Evolutionary conservation across 1,284 basidiomycete species (phyloP).

Genomic region (Puccinia sorghi): DNA sequence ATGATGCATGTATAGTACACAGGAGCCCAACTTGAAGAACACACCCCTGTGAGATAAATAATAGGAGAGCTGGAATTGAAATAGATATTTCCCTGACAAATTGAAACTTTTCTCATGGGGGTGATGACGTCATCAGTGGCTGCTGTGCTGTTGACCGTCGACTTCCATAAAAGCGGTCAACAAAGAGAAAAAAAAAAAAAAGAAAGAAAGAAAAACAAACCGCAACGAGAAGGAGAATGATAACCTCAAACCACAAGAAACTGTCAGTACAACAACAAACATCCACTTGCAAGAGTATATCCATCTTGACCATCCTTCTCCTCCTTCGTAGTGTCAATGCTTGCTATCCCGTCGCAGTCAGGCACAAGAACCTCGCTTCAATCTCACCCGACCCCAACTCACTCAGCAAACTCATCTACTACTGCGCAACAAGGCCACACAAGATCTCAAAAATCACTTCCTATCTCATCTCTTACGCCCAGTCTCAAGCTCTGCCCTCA

Average conservation of each 20-base stretch:
- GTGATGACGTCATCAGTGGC: no score
- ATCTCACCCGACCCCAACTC: constrained; percentile 38
- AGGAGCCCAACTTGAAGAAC: no score
- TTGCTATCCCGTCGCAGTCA: constrained; percentile 18
- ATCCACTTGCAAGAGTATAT: neutral
- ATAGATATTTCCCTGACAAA: no score
- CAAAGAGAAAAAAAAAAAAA: no score
- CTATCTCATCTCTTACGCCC: constrained; percentile 38
- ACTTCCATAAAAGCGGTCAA: no score
- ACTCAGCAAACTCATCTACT: constrained; percentile 40
- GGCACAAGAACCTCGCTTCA: neutral
- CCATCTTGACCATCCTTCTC: neutral
- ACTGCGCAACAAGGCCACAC: constrained; percentile 36
- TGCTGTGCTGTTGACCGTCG: no score
- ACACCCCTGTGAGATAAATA: no score
- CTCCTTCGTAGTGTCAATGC: constrained; percentile 19
- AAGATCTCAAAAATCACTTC: constrained; percentile 33
- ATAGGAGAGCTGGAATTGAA: no score
- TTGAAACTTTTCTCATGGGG: no score
- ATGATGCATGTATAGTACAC: no score
- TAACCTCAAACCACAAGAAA: constrained; percentile 44
- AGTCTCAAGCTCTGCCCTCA: constrained; percentile 16
- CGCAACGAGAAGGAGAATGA: neutral
- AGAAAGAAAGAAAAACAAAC: no score
- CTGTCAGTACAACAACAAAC: constrained; percentile 1